A percentile compares a stretch with the other conserved stretches of the same genome.
phyloP scores from a whole-genome alignment of 768 basidiomycete genomes.

The Boletus edulis region DNA sequence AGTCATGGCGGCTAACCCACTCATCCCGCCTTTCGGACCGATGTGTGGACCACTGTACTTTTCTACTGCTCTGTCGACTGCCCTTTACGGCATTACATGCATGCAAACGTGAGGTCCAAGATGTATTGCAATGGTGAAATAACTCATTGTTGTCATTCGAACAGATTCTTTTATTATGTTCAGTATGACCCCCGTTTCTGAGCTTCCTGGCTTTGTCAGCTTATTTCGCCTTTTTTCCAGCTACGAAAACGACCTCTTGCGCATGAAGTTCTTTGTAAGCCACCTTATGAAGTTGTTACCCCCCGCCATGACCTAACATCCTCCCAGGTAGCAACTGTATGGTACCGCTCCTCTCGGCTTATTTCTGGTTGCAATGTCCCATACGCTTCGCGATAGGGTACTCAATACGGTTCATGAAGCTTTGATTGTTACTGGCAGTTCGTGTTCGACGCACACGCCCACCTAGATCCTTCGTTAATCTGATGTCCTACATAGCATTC shows the following conservation, averaged over 20 bases:
- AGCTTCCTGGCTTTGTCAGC: neutral
- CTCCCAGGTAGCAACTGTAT: conserved; percentile 7
- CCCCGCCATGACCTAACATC: neutral
- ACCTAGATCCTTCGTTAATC: neutral
- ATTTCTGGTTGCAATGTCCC: too few relatives aligned
- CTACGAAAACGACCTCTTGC: conserved; percentile 1
- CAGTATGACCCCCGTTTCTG: neutral
- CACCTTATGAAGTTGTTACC: neutral
- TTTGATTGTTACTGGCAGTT: conserved; percentile 5
- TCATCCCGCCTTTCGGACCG: neutral
- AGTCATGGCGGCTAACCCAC: neutral
- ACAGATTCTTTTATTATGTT: conserved; percentile 11
- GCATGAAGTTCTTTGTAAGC: conserved; percentile 11
- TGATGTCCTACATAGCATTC: neutral
- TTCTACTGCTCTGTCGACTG: neutral
- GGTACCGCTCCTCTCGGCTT: neutral
- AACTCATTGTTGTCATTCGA: neutral
- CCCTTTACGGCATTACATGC: conserved; percentile 4
- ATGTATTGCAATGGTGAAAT: neutral
- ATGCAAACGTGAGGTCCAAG: conserved; percentile 9
- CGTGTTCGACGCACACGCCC: neutral
- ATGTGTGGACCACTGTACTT: conserved; percentile 1
- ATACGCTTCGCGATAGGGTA: neutral
- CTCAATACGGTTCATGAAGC: conserved; percentile 9
- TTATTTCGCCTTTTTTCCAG: neutral